Evolutionary conservation across 2,329 filamentous ascomycete species (phyloP).

Genomic region (Epichloe elymi): DNA sequence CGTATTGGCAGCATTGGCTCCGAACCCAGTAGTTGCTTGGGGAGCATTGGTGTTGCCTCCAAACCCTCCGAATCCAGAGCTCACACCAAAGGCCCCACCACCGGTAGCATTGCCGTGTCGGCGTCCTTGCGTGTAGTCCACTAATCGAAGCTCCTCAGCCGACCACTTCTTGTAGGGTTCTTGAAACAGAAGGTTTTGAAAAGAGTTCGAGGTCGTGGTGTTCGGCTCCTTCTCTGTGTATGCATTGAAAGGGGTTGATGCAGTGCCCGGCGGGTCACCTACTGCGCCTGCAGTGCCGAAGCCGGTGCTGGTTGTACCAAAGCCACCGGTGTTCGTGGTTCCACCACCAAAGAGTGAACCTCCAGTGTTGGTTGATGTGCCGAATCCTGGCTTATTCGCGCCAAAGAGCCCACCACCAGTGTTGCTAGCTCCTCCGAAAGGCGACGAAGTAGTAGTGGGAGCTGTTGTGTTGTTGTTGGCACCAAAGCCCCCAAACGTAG

Average conservation of each 20-base stretch:
- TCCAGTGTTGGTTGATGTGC: conserved; percentile 25
- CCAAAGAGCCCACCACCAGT: conserved; percentile 41
- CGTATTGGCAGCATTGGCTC: conserved; percentile 22
- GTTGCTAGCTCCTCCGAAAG: conserved; percentile 26
- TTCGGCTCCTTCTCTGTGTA: conserved; percentile 61
- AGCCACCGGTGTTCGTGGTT: conserved; percentile 18
- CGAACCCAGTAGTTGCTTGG: conserved; percentile 30
- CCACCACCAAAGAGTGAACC: conserved; percentile 34
- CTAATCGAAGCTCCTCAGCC: conserved; percentile 68
- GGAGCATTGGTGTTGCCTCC: conserved; percentile 22
- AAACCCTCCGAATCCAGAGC: conserved; percentile 40
- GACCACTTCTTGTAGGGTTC: conserved; percentile 81
- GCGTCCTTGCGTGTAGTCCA: conserved; percentile 79
- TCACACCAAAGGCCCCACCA: conserved; percentile 70
- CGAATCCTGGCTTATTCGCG: conserved; percentile 38
- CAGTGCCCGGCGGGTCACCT: conserved; percentile 56
- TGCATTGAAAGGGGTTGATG: conserved; percentile 53
- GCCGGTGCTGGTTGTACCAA: conserved; percentile 31
- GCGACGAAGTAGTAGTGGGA: conserved; percentile 20
- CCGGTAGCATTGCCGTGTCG: conserved; percentile 73
- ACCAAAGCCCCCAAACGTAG: conserved; percentile 30
- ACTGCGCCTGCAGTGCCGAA: conserved; percentile 25
- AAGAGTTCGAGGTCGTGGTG: conserved; percentile 42
- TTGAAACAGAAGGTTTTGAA: conserved; percentile 69
- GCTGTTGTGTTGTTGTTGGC: conserved; percentile 15